Evolutionary conservation across 176 grass and related monocot species (phyloP).

Genomic region (Ensete ventricosum): DNA sequence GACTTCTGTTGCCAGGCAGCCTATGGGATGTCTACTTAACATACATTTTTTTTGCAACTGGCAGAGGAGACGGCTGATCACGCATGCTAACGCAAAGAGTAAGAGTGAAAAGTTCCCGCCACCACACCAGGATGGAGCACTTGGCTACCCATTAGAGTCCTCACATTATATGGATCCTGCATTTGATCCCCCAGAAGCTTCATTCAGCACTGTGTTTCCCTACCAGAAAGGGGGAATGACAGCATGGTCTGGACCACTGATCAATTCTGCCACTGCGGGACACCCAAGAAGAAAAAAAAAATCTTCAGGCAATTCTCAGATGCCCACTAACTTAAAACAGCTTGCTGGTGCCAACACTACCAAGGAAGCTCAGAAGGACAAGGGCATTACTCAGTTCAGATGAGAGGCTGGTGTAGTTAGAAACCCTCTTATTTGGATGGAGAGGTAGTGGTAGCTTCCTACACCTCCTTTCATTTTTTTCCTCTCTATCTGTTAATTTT

Average conservation of each 20-base stretch:
- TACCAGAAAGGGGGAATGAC: conserved; percentile 13
- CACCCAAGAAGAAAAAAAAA: conserved; percentile 10
- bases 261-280: not conserved
- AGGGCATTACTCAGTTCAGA: not conserved
- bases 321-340: conserved; percentile 5
- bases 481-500: not conserved
- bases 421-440: not conserved
- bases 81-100: conserved; percentile 11
- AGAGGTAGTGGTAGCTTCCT: not conserved
- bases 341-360: not conserved
- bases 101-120: conserved; percentile 20
- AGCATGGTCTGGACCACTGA: conserved; percentile 17
- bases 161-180: conserved; percentile 16
- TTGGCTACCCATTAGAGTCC: conserved; percentile 13
- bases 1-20: not conserved
- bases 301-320: not conserved
- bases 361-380: conserved; percentile 4
- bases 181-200: conserved; percentile 19
- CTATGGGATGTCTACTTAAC: not conserved
- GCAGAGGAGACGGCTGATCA: conserved; percentile 11
- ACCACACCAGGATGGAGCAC: conserved; percentile 17
- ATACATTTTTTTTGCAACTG: not conserved
- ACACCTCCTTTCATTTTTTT: not conserved
- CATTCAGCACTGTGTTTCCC: conserved; percentile 10
- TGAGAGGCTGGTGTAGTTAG: not conserved